phyloP scores from a whole-genome alignment of 306 rosid species.

The Dryas alaskensis region DNA sequence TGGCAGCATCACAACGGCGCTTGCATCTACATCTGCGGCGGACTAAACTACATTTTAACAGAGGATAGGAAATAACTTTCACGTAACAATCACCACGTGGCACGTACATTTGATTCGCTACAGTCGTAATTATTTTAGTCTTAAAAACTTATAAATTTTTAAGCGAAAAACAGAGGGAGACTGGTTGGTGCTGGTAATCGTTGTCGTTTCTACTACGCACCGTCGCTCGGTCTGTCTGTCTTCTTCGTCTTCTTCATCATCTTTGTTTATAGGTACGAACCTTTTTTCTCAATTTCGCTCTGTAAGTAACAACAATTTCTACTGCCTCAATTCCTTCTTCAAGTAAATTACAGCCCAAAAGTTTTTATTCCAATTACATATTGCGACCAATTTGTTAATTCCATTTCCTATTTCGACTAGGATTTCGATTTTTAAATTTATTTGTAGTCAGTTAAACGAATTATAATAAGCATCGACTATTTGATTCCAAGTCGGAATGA shows the following conservation, averaged over 20 bases:
- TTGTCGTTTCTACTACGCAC: constrained; percentile 19
- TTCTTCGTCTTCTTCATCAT: neutral
- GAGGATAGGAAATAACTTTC: too few relatives aligned
- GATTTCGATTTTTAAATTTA: constrained; percentile 23
- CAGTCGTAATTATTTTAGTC: neutral
- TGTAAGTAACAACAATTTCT: neutral
- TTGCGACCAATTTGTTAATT: neutral
- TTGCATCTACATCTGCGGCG: neutral
- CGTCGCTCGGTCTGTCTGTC: constrained; percentile 1
- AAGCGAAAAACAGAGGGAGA: constrained; percentile 14
- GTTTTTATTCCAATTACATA: neutral
- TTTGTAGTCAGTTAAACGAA: neutral
- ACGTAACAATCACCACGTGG: neutral
- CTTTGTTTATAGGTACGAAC: constrained; percentile 18
- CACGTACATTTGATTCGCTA: neutral
- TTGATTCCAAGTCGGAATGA: constrained; percentile 10
- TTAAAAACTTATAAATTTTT: neutral
- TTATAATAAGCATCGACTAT: neutral
- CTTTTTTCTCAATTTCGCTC: constrained; percentile 13
- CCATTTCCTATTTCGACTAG: neutral
- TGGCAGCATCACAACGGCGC: constrained; percentile 5
- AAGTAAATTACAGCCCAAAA: neutral
- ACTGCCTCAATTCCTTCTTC: neutral
- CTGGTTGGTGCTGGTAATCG: constrained; percentile 29
- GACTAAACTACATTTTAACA: neutral